These are phyloP conservation scores for Pseudogymnoascus sp. DNA, from an alignment of 2,329 filamentous ascomycete genomes.

Conservation along the genomic window DNA sequence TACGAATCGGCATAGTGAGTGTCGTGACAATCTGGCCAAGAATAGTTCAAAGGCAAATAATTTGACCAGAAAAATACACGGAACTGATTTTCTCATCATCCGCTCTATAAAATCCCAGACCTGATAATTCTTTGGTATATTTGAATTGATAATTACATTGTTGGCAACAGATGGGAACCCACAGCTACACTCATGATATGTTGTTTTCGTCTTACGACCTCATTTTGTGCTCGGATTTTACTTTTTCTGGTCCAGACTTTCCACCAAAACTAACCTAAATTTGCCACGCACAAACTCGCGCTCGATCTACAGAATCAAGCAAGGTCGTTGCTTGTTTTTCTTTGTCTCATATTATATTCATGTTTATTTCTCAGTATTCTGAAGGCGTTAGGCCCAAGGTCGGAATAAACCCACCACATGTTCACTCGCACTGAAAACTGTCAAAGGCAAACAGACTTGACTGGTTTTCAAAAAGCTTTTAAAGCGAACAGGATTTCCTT, in stretches of 20 bases:
- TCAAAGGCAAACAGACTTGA: not conserved
- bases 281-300: not conserved
- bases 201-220: not conserved
- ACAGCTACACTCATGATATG: not conserved
- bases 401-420: not conserved
- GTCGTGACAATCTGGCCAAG: not conserved
- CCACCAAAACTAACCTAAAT: not conserved
- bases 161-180: not conserved
- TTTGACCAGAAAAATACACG: not conserved
- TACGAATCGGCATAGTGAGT: not conserved
- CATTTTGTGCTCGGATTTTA: not conserved
- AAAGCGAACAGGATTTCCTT: not conserved
- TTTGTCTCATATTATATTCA: not conserved
- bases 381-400: not conserved
- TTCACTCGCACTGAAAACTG: not conserved
- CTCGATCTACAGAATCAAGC: not conserved
- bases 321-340: not conserved
- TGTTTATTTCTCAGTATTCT: not conserved
- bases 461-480: not conserved
- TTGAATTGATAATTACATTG: not conserved
- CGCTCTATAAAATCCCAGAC: not conserved
- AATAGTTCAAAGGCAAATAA: not conserved
- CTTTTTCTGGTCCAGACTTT: not conserved
- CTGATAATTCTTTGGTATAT: not conserved
- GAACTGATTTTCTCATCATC: not conserved